Evolutionary conservation across 169 alveolate genomes (phyloP).

Genomic region (Blepharisma undulans): DNA sequence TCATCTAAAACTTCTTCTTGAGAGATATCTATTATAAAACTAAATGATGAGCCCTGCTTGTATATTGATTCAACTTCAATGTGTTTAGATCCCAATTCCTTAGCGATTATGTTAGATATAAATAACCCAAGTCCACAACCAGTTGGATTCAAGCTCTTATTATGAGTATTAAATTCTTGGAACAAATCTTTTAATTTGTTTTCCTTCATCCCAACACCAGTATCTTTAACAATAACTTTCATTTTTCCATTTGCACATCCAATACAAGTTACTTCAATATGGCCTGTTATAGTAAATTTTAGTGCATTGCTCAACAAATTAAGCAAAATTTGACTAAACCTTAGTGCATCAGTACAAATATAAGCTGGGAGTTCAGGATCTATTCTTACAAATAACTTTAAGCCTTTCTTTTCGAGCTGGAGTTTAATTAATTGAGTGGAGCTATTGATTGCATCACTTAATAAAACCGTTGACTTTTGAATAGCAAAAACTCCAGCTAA

Average conservation of each 20-base stretch:
- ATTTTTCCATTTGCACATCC: not conserved
- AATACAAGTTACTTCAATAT: not conserved
- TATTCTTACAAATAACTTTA: not conserved
- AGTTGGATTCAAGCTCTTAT: not conserved
- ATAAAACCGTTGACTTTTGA: not conserved
- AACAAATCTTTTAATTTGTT: not conserved
- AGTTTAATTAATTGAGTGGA: not conserved
- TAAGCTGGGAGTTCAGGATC: not conserved
- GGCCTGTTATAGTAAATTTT: conserved; percentile 18
- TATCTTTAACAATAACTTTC: not conserved
- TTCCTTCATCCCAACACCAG: conserved; percentile 34
- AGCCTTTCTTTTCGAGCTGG: not conserved
- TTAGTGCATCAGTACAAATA: not conserved
- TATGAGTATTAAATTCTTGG: not conserved
- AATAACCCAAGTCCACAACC: conserved; percentile 30
- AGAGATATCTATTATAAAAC: not conserved
- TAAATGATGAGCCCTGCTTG: not conserved
- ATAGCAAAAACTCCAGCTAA: not conserved
- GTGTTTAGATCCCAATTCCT: conserved; percentile 2
- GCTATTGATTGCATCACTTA: not conserved
- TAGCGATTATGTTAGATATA: conserved; percentile 7
- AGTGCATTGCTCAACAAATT: conserved; percentile 28
- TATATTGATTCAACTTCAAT: not conserved
- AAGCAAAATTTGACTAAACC: not conserved
- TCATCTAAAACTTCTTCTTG: not conserved